Base-by-base conservation (phyloP, 441 rosid genomes). In the Daphne laureola region DNA sequence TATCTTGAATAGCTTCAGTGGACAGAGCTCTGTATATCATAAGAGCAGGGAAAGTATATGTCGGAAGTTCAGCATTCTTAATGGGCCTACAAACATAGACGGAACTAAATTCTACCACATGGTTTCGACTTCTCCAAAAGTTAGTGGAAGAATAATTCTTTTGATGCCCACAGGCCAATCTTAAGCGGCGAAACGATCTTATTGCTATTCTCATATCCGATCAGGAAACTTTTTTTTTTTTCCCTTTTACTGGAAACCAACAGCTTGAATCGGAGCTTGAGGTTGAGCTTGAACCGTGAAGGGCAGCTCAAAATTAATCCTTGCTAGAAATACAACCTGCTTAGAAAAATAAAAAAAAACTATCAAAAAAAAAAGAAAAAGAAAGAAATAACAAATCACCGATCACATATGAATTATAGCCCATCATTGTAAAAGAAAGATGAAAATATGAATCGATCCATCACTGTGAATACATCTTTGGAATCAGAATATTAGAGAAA, bases 141-240 rank as follows among this genome's bases (percentile, higher is more conserved):
- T 60, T 40, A 70, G 62, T 53, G 12, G 73, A 68, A 46, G 31
- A 63, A 49, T 35, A 15, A 53, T 45, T 59, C 47, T 63, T 65
- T 56, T 65, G 73, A 62, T 61, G 67, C 52, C 62, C 65, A 15
- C 70, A 36, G 66, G 61, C 77, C 58, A 79, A 69, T 77, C 65
- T 73, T 71, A 77, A 25, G 17, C 67, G 62, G 50, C 74, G 58
- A 35, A 75, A 53, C 12, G 78, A 63, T 62, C 82, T 67, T 71
- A 72, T 26, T 59, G 73, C 14, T 43, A 73, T 75, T 71, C 83
- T 83, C 97, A 90, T 90, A 58, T 69, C 74, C 71, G 21, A 46
- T 47, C 26, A 18, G 46, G 23, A 48, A 46, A 26, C 21, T 27
- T 45, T 40, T 27, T 36, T 45, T 45, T 40, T 27, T 36, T 45